Evolutionary conservation across 495 filamentous ascomycete genomes (phyloP), one percentile per base, ranked within the genome.

Genomic region (Talaromyces proteolyticus): DNA sequence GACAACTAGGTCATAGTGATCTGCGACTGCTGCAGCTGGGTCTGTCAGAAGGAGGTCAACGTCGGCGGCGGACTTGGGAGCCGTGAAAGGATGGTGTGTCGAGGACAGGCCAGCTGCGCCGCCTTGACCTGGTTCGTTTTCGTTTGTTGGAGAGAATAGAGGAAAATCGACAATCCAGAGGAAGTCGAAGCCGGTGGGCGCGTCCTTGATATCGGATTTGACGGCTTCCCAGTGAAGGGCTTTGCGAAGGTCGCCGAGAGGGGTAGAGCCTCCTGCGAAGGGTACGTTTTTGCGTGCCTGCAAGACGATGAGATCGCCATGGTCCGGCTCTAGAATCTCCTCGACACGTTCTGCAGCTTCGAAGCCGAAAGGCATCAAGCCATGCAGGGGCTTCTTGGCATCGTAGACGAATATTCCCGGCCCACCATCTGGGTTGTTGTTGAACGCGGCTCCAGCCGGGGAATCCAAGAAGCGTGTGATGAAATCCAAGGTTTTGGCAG

Each of bases 61-160:
- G 59, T 97, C 94, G 11, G 72, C 69, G 11, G 76, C 56, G 5
- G 80, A 76, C 47, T 85, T 81, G 0, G 94, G 93, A 0, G 94
- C 87, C 3, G 93, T 98, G 66, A 98, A 98, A 1, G 94, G 93
- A 64, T 98, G 93, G 56, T 98, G 93, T 0, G 92, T 96, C 6
- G 93, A 84, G 14, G 83, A 81, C 61, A 97, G 75, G 3, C 90
- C 90, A 0, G 91, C 81, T 10, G 69, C 61, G 16, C 91, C 91
- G 23, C 85, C 86, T 65, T 96, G 92, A 3, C 91, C 91, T 4
- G 89, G 87, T 42, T 92, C 87, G 3, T 71, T 63, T 23, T 80
- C 79, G 34, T 78, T 80, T 20, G 68, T 69, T 0, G 86, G 87
- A 0, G 87, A 86, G 70, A 98, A 97, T 45, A 98, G 81, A 6